Evolutionary conservation across 164 flowering plant species (phyloP), one percentile per base, ranked within the genome.

Genomic region (Magnolia kwangsiensis): DNA sequence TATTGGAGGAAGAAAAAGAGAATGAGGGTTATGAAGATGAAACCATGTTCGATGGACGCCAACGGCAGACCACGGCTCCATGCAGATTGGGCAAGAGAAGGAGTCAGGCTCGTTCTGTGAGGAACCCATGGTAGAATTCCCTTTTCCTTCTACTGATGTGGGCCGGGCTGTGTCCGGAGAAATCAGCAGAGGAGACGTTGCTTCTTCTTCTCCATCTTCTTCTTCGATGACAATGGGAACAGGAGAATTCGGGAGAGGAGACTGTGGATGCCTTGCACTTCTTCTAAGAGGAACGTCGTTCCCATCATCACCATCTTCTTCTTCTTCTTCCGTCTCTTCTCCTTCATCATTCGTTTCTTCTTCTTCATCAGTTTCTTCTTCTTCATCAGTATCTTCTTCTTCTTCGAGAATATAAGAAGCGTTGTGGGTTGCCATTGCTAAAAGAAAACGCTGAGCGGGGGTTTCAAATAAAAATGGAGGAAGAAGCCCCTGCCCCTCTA

Each of bases 11-110:
- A 37, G 45, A 37, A 24, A 66, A 4, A 24, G 29, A 65, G 20
- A 6, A 65, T 19, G 7, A 65, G 27, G 14, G 29, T 65, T 13
- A 66, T 1, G 37, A 65, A 65, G 50, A 37, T 16, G n/a, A 31
- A 14, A 68, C 71, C 71, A 68, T 31, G 50, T 68, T 31, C 71
- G 71, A 18, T 68, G 71, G 31, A 19, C 50, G 49, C 71, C 71
- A 6, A 24, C 50, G 8, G 71, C 27, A 19, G 50, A 29, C 50
- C 71, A 68, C 4, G 71, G 71, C 49, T 68, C 71, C 71, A 68
- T 68, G 71, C 71, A 68, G 29, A 68, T 31, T 8, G 51, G 50
- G 50, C 71, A 68, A 20, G 71, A 68, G 71, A 31, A 29, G 29
- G 71, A 19, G 14, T 13, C 71, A 19, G 37, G 24, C 21, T 64